Evolutionary conservation across 257 asterid species (phyloP).

Genomic region (Cynanchum wilfordii): DNA sequence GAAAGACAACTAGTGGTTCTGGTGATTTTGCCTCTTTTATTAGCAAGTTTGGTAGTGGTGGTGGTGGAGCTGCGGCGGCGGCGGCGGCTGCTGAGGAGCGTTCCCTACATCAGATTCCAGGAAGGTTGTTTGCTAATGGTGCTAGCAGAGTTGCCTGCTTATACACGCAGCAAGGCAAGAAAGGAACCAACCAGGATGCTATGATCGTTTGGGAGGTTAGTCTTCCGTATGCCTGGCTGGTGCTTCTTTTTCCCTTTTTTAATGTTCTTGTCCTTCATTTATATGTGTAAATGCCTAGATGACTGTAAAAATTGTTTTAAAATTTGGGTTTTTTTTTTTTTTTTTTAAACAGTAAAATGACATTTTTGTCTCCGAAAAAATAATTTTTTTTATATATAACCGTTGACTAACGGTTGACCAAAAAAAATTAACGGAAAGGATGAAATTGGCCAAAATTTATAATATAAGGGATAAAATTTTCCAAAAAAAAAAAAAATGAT

Average conservation of each 20-base stretch:
- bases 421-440: no score
- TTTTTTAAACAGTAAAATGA: no score
- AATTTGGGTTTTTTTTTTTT: no score
- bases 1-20: conserved; percentile 44
- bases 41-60: conserved; percentile 64
- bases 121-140: conserved; percentile 75
- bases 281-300: not conserved
- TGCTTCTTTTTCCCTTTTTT: not conserved
- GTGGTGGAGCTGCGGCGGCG: conserved; percentile 26
- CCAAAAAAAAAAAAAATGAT: no score
- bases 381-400: no score
- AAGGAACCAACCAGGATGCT: conserved; percentile 95
- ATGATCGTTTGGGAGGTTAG: conserved; percentile 98
- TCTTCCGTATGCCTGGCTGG: conserved; percentile 1
- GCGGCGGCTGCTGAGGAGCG: conserved; percentile 69
- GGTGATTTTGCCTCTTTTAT: conserved; percentile 60
- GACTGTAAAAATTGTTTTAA: conserved; percentile 2
- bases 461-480: no score
- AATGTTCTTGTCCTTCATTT: not conserved
- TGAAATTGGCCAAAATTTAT: no score
- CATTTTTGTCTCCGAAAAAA: no score
- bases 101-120: conserved; percentile 67
- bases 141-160: conserved; percentile 55
- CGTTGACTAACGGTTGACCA: no score
- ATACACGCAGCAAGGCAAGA: conserved; percentile 94